Base-by-base conservation (phyloP, 2,329 filamentous ascomycete species). In the Fusarium veterinarium region DNA sequence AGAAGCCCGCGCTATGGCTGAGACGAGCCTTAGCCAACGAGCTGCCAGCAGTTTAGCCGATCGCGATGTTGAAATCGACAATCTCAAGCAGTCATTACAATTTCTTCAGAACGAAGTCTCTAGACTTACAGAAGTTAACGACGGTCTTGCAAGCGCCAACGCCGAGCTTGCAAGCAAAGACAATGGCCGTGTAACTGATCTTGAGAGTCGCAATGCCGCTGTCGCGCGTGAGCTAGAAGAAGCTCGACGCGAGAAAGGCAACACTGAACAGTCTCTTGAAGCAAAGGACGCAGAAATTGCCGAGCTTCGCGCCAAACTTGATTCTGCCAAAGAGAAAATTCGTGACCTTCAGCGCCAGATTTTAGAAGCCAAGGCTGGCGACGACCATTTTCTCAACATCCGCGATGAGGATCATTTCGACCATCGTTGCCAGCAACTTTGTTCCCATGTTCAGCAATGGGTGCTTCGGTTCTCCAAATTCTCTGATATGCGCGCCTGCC, bases 381-480 rank as follows among this genome's bases (percentile, higher is more conserved):
- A 94, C 76, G 90, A 84, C 65, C 85, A 93, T 74, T 95, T 97
- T 83, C 91, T 98, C 71, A 89, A 89, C 53, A 87, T 95, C 69
- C 90, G 90, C 74, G 95, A 98, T 79, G 95, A 98, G 81, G 95
- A 98, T 83, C 95, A 98, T 86, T 98, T 99, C 79, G 95, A 98
- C 79, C 91, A 91, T 77, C 93, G 95, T 45, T 99, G 96, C 81
- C 95, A 98, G 81, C 93, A 97, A 82, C 90, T 99, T 48, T 99
- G 95, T 83, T 93, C 95, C 76, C 95, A 98, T 80, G 94, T 98
- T 45, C 95, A 98, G 81, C 95, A 97, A 84, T 99, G 96, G 96
- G 95, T 99, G 56, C 85, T 98, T 75, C 93, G 96, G 79, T 99
- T 99, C 86, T 98, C 95, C 76, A 98, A 98, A 81, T 96, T 97